A percentile compares a stretch with the other conserved stretches of the same genome.
Conservation (phyloP, 2,329 filamentous ascomycete genomes). For the Aspergillus intermedius region DNA sequence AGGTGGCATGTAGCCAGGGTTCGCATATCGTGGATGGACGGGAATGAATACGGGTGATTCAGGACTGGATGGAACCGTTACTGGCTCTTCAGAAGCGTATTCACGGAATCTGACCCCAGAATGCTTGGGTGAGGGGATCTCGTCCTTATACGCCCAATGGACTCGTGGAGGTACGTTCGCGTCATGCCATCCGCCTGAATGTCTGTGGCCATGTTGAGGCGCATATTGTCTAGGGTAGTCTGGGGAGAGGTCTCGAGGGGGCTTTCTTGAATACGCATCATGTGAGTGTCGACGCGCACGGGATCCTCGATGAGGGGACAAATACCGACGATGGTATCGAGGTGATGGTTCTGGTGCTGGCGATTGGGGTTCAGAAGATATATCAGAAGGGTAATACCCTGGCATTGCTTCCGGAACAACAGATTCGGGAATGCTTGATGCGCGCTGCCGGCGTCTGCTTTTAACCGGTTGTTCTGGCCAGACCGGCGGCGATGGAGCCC, state of each 20-base stretch:
- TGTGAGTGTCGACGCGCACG: slow-evolving; percentile 31
- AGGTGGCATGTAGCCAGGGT: slow-evolving; percentile 10
- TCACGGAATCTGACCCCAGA: slow-evolving; percentile 19
- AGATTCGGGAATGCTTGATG: slow-evolving; percentile 11
- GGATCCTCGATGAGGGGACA: slow-evolving; percentile 20
- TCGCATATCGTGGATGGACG: not conserved
- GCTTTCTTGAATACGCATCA: slow-evolving; percentile 28
- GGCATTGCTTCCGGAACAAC: slow-evolving; percentile 15
- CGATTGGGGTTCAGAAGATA: slow-evolving; percentile 22
- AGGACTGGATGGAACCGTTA: slow-evolving; percentile 8
- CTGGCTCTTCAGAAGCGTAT: slow-evolving; percentile 15
- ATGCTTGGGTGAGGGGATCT: slow-evolving; percentile 8
- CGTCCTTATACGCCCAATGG: not conserved
- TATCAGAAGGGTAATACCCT: slow-evolving; percentile 18
- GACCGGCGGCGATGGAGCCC: slow-evolving; percentile 21
- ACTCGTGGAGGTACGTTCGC: slow-evolving; percentile 3
- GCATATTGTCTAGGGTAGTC: slow-evolving; percentile 2
- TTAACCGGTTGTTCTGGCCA: slow-evolving; percentile 14
- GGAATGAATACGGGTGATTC: not conserved
- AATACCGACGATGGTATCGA: slow-evolving; percentile 13
- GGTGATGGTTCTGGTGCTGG: slow-evolving; percentile 1
- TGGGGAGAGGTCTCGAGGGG: slow-evolving; percentile 23
- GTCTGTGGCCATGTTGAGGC: not conserved
- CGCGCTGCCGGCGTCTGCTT: slow-evolving; percentile 17
- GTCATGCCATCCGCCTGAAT: not conserved